A percentile compares a stretch with the other conserved stretches of the same genome.
phyloP scores from a whole-genome alignment of 2,329 filamentous ascomycete genomes.

The Verticillium nonalfalfae region DNA sequence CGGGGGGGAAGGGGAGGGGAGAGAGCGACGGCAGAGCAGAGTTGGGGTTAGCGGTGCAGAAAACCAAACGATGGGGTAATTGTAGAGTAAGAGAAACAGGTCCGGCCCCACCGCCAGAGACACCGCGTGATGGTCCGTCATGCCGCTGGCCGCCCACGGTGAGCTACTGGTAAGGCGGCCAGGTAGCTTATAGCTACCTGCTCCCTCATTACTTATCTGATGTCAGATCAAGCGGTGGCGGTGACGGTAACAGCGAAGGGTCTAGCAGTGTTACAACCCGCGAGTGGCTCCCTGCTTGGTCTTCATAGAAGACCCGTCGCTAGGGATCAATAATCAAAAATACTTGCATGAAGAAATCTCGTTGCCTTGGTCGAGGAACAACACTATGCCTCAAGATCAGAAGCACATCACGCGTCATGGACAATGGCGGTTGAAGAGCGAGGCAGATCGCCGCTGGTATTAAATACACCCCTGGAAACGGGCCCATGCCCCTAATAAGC shows the following conservation, averaged over 20 bases:
- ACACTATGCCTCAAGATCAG: too few relatives aligned
- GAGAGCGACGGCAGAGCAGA: not conserved
- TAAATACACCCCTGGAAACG: not conserved
- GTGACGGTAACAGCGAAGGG: too few relatives aligned
- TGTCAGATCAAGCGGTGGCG: too few relatives aligned
- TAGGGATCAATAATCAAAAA: too few relatives aligned
- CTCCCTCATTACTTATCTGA: too few relatives aligned
- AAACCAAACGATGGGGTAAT: constrained; percentile 3
- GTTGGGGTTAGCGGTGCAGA: not conserved
- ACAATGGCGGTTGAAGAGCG: not conserved
- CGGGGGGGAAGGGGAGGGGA: not conserved
- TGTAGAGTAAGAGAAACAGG: constrained; percentile 1
- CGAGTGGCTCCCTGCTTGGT: too few relatives aligned
- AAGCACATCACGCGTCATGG: not conserved
- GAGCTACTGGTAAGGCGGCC: too few relatives aligned
- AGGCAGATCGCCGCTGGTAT: not conserved
- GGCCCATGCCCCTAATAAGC: not conserved
- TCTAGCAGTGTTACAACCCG: too few relatives aligned
- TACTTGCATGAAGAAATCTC: too few relatives aligned
- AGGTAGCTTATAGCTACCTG: too few relatives aligned
- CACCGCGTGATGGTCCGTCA: not conserved
- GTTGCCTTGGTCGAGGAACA: too few relatives aligned
- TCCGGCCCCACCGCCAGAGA: not conserved
- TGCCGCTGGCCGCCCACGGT: not conserved
- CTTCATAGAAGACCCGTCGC: too few relatives aligned